Conservation (phyloP, 106 monocot species). For the Acanthochlamys bracteata region DNA sequence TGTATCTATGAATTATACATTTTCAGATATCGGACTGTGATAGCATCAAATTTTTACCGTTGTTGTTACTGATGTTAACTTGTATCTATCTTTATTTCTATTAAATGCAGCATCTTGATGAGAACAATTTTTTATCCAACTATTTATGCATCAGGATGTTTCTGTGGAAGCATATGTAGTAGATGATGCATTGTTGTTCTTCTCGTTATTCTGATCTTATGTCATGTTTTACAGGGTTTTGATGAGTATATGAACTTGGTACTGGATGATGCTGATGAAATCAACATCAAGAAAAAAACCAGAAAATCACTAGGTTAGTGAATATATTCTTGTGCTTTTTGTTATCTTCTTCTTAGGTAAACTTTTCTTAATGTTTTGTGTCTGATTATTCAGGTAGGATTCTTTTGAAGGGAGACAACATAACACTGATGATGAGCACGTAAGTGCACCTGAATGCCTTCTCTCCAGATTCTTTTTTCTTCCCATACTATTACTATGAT, state of each 20-base stretch:
- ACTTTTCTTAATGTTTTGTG: neutral
- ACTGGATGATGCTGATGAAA: conserved; percentile 14
- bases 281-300: conserved; percentile 16
- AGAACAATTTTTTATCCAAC: too few relatives aligned
- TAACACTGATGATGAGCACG: conserved; percentile 20
- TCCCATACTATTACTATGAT: neutral
- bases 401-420: conserved; percentile 18
- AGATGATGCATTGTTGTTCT: too few relatives aligned
- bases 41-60: too few relatives aligned
- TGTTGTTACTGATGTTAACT: too few relatives aligned
- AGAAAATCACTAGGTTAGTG: conserved; percentile 8
- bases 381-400: conserved; percentile 10
- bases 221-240: conserved; percentile 10
- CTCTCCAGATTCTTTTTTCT: neutral
- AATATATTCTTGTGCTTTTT: neutral
- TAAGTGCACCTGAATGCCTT: neutral
- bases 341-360: neutral
- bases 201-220: neutral
- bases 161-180: too few relatives aligned
- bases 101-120: too few relatives aligned
- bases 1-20: too few relatives aligned
- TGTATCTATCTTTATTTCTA: too few relatives aligned
- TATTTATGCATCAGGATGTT: too few relatives aligned
- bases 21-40: too few relatives aligned
- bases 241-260: conserved; percentile 22